A percentile compares a stretch with the other conserved stretches of the same genome.
Evolutionary conservation across 2,329 filamentous ascomycete genomes (phyloP).

Genomic region (Verticillium dahliae): DNA sequence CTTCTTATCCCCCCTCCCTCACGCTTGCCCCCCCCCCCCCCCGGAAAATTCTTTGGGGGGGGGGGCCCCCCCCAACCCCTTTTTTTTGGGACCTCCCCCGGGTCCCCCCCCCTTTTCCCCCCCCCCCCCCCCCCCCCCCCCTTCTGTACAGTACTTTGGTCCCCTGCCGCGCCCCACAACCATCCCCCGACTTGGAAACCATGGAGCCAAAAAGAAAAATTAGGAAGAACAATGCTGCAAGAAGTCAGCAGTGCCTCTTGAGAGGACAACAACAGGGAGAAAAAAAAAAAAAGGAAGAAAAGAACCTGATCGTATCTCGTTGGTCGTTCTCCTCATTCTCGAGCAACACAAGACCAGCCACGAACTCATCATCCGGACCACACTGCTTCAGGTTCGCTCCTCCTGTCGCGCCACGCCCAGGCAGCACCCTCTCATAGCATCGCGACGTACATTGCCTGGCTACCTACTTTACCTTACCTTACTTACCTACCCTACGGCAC

Average conservation of each 20-base stretch:
- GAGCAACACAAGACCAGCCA: not conserved
- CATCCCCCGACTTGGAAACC: not conserved
- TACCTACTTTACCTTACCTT: not conserved
- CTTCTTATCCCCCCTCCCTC: not conserved
- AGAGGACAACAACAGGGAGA: too few species aligned
- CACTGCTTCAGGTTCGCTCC: not conserved
- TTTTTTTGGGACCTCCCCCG: too few species aligned
- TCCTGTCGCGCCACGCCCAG: not conserved
- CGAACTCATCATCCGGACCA: not conserved
- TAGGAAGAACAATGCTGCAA: not conserved
- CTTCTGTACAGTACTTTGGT: too few species aligned
- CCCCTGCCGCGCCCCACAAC: not conserved
- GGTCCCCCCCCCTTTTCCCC: too few species aligned
- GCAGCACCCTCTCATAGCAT: not conserved
- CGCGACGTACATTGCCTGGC: not conserved
- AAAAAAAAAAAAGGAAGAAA: not conserved
- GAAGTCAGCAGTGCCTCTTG: not conserved
- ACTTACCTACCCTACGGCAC: too few species aligned
- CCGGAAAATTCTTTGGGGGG: too few species aligned
- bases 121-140: too few species aligned
- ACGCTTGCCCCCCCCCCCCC: not conserved
- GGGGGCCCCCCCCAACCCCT: too few species aligned
- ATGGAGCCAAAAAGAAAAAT: not conserved
- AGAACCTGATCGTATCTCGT: not conserved
- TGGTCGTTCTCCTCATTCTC: not conserved